Conservation (phyloP, 306 rosid species). For the Fragaria nilgerrensis region DNA sequence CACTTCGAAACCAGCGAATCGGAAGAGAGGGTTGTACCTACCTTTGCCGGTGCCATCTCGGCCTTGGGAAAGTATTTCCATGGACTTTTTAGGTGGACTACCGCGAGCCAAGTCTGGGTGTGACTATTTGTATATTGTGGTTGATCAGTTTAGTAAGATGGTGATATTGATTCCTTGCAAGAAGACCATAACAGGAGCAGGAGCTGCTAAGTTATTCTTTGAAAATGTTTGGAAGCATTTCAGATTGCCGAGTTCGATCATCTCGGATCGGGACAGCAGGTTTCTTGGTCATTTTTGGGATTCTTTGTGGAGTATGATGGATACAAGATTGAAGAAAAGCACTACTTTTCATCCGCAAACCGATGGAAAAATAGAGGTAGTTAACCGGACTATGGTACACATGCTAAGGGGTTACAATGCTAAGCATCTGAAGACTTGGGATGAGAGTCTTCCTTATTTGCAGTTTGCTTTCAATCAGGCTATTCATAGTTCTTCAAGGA, state of each 20-base stretch:
- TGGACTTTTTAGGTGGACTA: too few species aligned
- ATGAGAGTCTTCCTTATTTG: not conserved
- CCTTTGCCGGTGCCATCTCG: too few species aligned
- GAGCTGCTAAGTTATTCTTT: too few species aligned
- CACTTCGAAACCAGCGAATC: too few species aligned
- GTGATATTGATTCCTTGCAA: too few species aligned
- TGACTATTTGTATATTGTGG: too few species aligned
- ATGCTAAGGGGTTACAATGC: not conserved
- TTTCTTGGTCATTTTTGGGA: not conserved
- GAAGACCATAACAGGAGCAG: too few species aligned
- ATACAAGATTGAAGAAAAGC: not conserved
- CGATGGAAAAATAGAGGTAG: not conserved
- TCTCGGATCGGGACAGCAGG: not conserved
- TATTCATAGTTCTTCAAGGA: not conserved
- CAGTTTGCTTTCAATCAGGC: not conserved
- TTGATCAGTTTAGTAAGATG: too few species aligned
- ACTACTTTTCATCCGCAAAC: not conserved
- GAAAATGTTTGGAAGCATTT: too few species aligned
- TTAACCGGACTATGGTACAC: not conserved
- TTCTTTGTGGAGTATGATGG: not conserved
- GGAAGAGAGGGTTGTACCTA: too few species aligned
- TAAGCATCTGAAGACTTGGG: not conserved
- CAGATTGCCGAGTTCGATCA: not conserved
- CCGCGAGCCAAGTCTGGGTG: too few species aligned
- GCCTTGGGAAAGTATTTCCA: too few species aligned